These are phyloP conservation scores for Colletotrichum lini DNA, from an alignment of 2,329 filamentous ascomycete genomes.

Conservation along the genomic window DNA sequence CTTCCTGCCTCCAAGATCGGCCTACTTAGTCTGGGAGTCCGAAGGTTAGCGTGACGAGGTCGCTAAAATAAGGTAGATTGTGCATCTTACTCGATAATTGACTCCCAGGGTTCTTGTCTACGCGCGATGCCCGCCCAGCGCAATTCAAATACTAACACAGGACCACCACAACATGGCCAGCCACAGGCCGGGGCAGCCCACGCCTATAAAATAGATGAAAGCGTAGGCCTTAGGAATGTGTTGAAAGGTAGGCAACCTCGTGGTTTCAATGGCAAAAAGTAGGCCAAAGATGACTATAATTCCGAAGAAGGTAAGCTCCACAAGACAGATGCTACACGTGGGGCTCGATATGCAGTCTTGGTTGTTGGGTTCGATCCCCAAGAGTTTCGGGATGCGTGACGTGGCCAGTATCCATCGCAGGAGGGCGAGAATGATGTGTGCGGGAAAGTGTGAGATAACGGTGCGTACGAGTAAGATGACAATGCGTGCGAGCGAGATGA, in stretches of 20 bases:
- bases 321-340: not conserved
- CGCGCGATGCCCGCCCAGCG: too few relatives aligned
- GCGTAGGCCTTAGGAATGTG: not conserved
- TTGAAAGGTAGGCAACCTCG: not conserved
- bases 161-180: not conserved
- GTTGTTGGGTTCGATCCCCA: not conserved
- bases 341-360: not conserved
- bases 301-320: not conserved
- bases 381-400: not conserved
- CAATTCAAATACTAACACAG: not conserved
- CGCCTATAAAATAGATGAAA: not conserved
- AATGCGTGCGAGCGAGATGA: not conserved
- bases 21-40: too few relatives aligned
- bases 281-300: not conserved
- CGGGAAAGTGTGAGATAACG: not conserved
- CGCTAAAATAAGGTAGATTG: too few relatives aligned
- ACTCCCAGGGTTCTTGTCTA: too few relatives aligned
- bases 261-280: not conserved
- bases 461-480: not conserved
- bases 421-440: not conserved
- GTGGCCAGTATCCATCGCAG: not conserved
- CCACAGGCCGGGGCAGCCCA: not conserved
- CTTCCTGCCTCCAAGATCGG: too few relatives aligned
- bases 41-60: too few relatives aligned
- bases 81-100: too few relatives aligned